phyloP scores from a whole-genome alignment of 2,329 filamentous ascomycete species.

The Arthrobotrys megalospora region DNA sequence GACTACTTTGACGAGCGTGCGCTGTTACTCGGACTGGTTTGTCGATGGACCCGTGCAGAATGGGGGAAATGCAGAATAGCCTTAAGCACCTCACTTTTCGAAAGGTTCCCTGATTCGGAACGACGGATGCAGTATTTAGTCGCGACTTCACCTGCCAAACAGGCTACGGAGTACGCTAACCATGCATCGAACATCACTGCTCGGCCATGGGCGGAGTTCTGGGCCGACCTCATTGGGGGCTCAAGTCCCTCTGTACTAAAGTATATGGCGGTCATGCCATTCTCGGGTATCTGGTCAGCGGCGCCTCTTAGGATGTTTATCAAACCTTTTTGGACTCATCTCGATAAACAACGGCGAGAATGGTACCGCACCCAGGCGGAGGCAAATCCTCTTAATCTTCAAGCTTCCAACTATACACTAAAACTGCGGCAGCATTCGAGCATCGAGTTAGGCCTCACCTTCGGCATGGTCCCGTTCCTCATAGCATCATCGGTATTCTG shows the following conservation, averaged over 20 bases:
- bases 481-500: no score
- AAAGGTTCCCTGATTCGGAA: not conserved
- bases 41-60: not conserved
- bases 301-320: conserved; percentile 22
- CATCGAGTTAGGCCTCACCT: no score
- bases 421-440: not conserved
- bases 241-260: conserved; percentile 25
- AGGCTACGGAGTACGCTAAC: conserved; percentile 3
- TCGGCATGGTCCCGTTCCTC: no score
- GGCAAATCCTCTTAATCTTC: no score
- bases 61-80: not conserved
- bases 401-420: no score
- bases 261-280: conserved; percentile 35
- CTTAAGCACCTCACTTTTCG: not conserved
- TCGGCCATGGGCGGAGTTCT: conserved; percentile 17
- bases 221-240: not conserved
- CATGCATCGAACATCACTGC: not conserved
- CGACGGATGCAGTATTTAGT: no score
- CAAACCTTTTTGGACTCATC: not conserved
- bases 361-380: not conserved
- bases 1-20: conserved; percentile 10
- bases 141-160: not conserved
- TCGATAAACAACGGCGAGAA: not conserved
- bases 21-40: not conserved
- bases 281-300: conserved; percentile 17